phyloP scores from a whole-genome alignment of 345 rosid genomes.

The Combretum micranthum region DNA sequence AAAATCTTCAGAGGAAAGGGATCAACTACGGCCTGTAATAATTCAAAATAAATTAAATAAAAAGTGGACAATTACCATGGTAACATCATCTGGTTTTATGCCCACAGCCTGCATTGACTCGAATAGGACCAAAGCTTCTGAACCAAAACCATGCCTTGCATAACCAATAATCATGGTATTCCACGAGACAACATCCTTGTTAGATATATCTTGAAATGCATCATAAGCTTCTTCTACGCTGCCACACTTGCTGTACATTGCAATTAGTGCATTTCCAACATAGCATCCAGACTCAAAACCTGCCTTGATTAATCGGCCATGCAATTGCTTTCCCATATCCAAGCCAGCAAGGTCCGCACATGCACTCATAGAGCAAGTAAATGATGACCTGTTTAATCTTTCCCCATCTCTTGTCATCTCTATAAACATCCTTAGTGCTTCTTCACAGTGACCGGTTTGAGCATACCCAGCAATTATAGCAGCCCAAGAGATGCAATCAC shows the following conservation, averaged over 20 bases:
- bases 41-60: background rate
- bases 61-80: slow-evolving; percentile 8
- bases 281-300: slow-evolving; percentile 22
- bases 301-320: slow-evolving; percentile 18
- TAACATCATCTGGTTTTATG: slow-evolving; percentile 23
- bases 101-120: slow-evolving; percentile 15
- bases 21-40: background rate
- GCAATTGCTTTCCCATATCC: slow-evolving; percentile 24
- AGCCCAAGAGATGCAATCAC: slow-evolving; percentile 29
- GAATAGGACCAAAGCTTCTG: slow-evolving; percentile 18
- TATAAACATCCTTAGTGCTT: slow-evolving; percentile 17
- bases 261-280: slow-evolving; percentile 27
- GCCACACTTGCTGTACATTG: slow-evolving; percentile 26
- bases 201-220: slow-evolving; percentile 17
- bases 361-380: slow-evolving; percentile 20
- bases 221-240: slow-evolving; percentile 25
- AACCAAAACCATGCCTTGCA: slow-evolving; percentile 24
- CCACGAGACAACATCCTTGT: slow-evolving; percentile 24
- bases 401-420: slow-evolving; percentile 15
- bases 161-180: slow-evolving; percentile 30
- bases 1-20: too few relatives aligned
- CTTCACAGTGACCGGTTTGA: slow-evolving; percentile 23
- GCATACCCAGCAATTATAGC: slow-evolving; percentile 29
- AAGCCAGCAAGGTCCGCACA: slow-evolving; percentile 23
- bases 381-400: slow-evolving; percentile 12